A percentile compares a stretch with the other conserved stretches of the same genome.
phyloP scores from a whole-genome alignment of 164 flowering plant species.

The Liquidambar formosana region DNA sequence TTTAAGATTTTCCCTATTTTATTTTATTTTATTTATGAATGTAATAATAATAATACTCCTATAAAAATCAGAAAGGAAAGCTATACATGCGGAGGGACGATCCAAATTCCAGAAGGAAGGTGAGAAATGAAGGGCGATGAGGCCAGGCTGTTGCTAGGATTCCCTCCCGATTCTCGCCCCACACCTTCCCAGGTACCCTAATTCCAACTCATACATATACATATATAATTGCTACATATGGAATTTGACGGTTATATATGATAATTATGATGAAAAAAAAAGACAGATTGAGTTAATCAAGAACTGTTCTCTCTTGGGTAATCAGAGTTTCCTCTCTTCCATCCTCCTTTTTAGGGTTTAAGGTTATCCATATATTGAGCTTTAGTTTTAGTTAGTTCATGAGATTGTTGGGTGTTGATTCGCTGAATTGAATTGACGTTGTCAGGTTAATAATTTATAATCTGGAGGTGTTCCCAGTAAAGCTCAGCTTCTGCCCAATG shows the following conservation, averaged over 20 bases:
- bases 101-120: background rate
- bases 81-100: background rate
- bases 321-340: too few species aligned
- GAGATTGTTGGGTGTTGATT: background rate
- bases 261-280: too few species aligned
- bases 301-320: too few species aligned
- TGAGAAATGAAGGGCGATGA: conserved; percentile 46
- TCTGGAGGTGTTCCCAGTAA: background rate
- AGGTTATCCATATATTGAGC: too few species aligned
- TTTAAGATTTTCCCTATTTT: too few species aligned
- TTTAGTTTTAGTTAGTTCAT: background rate
- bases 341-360: too few species aligned
- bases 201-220: background rate
- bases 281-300: too few species aligned
- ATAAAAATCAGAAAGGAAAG: background rate
- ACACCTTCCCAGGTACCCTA: conserved; percentile 35
- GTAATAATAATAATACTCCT: too few species aligned
- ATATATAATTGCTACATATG: background rate
- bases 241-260: too few species aligned
- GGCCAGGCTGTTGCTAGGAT: conserved; percentile 50
- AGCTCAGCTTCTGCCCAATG: background rate
- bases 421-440: background rate
- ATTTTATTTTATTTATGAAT: too few species aligned
- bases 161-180: conserved; percentile 40
- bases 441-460: background rate